Base-by-base conservation (phyloP, 1,139 yeast species). In the Geotrichum reessii region DNA sequence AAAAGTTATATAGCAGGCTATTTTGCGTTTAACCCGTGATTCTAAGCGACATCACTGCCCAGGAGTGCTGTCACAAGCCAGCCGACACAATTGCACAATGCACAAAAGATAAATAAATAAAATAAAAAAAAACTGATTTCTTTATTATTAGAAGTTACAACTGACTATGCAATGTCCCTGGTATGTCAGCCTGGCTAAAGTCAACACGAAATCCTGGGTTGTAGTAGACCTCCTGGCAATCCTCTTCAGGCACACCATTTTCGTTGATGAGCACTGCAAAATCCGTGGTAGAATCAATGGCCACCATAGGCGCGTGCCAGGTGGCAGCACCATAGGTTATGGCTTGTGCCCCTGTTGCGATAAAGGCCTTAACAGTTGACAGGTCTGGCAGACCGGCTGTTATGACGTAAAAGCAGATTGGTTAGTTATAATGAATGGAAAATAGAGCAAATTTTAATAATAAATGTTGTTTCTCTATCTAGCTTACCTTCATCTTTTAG, bases 241-340 rank as follows among this genome's bases (percentile, higher is more conserved):
- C 96, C 65, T 88, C 95, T 11, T 83, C 84, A 0, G 85, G 79
- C 0, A 86, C 84, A 0, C 90, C 93, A 65, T 87, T 87, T 67
- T 91, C 97, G 67, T 87, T 87, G 54, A 89, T 86, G 58, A 90
- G 76, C 17, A 92, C 97, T 2, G 90, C 92, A 75, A 91, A 92
- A 67, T 91, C 96, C 28, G 88, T 69, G 1, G 81, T 65, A 11
- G 69, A 70, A 11, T 79, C 78, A 49, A 76, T 61, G 50, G 89
- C 93, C 47, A 92, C 86, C 97, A 92, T 92, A 1, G 98, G 98
- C 0, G 97, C 96, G 70, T 92, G 98, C 91, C 91, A 85, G 9
- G 81, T 78, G 58, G 79, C 95, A 0, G 82, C 82, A 0, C 90
- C 96, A 69, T 92, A 92, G 0, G 97, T 92, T 2, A 92, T 87